Percentiles rank a stretch among this genome's conserved stretches.
These are phyloP conservation scores for Fistulinella prunicolor DNA, from an alignment of 768 basidiomycete species.

Conservation along the genomic window DNA sequence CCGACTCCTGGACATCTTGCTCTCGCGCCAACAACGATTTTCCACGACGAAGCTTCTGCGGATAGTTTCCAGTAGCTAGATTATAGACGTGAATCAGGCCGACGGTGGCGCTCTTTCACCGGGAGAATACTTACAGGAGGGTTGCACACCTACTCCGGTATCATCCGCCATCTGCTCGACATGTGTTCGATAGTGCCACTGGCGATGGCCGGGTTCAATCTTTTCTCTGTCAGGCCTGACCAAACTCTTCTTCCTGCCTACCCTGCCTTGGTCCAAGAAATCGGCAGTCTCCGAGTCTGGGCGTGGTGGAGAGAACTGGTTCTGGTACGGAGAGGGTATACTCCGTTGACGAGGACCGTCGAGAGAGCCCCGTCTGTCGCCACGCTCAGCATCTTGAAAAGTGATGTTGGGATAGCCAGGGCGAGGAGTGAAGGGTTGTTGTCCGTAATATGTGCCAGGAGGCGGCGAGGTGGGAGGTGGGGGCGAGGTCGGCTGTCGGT, in stretches of 20 bases:
- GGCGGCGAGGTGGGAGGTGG: slow-evolving; percentile 19
- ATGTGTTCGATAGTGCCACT: slow-evolving; percentile 92
- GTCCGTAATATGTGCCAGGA: slow-evolving; percentile 14
- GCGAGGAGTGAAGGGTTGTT: slow-evolving; percentile 20
- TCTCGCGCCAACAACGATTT: slow-evolving; percentile 88
- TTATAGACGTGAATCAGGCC: slow-evolving; percentile 5
- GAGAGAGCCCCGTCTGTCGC: slow-evolving; percentile 59
- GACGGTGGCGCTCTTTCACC: background rate
- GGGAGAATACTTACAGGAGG: slow-evolving; percentile 64
- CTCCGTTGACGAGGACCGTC: slow-evolving; percentile 52
- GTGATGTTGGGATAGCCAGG: slow-evolving; percentile 48
- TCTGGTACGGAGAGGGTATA: slow-evolving; percentile 45
- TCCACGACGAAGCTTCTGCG: slow-evolving; percentile 70
- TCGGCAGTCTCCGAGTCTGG: slow-evolving; percentile 33
- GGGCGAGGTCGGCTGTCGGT: slow-evolving; percentile 18
- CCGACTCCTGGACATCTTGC: slow-evolving; percentile 88
- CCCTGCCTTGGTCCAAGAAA: slow-evolving; percentile 46
- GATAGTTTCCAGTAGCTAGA: slow-evolving; percentile 77
- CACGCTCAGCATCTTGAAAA: slow-evolving; percentile 67
- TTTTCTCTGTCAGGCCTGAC: slow-evolving; percentile 93
- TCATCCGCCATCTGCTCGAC: slow-evolving; percentile 76
- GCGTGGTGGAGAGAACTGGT: slow-evolving; percentile 41
- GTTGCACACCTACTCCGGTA: slow-evolving; percentile 67
- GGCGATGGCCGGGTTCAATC: slow-evolving; percentile 90
- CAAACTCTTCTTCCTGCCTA: slow-evolving; percentile 86